A percentile compares a stretch with the other conserved stretches of the same genome.
Conservation (phyloP, 2,329 filamentous ascomycete species). For the Furcasterigmium sp. region DNA sequence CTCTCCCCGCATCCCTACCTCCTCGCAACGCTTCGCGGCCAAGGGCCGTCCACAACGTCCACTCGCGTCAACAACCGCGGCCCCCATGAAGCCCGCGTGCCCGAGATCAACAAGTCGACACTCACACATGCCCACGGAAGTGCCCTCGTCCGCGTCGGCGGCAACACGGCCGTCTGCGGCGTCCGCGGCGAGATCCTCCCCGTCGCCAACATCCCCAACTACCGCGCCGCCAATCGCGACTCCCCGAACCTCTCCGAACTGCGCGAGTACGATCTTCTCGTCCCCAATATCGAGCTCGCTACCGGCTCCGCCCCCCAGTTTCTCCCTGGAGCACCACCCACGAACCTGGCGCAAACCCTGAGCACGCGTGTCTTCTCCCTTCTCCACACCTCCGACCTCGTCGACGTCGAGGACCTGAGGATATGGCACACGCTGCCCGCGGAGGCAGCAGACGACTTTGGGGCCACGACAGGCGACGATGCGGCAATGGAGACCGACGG, state of each 20-base stretch:
- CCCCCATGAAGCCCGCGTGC: constrained; percentile 62
- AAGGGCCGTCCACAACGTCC: constrained; percentile 34
- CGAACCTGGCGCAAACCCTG: constrained; percentile 74
- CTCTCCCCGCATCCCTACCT: constrained; percentile 87
- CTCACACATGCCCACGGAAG: constrained; percentile 87
- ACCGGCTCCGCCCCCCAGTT: constrained; percentile 87
- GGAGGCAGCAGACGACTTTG: constrained; percentile 39
- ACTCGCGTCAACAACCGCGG: constrained; percentile 77
- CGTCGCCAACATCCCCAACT: constrained; percentile 67
- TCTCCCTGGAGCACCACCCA: constrained; percentile 77
- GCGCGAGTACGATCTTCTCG: constrained; percentile 66
- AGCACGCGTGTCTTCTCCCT: constrained; percentile 75
- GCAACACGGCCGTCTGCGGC: constrained; percentile 92
- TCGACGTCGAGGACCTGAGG: constrained; percentile 63
- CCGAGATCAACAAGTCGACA: constrained; percentile 76
- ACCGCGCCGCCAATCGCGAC: constrained; percentile 35
- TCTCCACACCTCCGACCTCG: constrained; percentile 63
- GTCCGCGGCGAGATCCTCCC: constrained; percentile 81
- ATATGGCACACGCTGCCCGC: constrained; percentile 60
- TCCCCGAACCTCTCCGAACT: constrained; percentile 37
- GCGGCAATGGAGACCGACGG: constrained; percentile 27
- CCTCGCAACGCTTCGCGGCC: constrained; percentile 74
- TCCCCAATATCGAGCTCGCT: constrained; percentile 88
- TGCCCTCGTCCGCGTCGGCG: constrained; percentile 79
- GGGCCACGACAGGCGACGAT: constrained; percentile 23